Evolutionary conservation across 1,139 yeast genomes (phyloP).

Genomic region (Lodderomyces elongisporus): DNA sequence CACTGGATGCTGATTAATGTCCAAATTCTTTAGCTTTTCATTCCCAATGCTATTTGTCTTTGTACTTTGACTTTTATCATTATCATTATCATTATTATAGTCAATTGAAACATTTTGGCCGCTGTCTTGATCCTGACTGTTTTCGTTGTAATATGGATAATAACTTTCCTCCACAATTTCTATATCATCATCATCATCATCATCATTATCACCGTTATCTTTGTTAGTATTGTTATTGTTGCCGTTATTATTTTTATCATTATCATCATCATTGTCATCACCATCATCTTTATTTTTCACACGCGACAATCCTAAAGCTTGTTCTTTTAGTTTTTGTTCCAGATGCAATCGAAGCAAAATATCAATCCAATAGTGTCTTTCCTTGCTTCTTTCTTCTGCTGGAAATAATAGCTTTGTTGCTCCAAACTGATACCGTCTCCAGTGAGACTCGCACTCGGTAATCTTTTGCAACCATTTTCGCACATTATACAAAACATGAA

Average conservation of each 20-base stretch:
- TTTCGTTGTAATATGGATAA: background rate
- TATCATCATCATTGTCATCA: conserved; percentile 23
- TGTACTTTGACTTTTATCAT: too few relatives aligned
- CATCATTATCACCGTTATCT: conserved; percentile 14
- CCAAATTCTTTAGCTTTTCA: too few relatives aligned
- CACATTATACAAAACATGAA: conserved; percentile 80
- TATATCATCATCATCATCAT: conserved; percentile 22
- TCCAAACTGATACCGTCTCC: conserved; percentile 29
- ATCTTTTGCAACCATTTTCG: conserved; percentile 57
- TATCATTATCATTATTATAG: too few relatives aligned
- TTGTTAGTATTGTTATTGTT: too few relatives aligned
- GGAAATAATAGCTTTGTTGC: conserved; percentile 19
- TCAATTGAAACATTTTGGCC: too few relatives aligned
- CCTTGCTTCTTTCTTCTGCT: conserved; percentile 29
- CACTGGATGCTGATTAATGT: too few relatives aligned
- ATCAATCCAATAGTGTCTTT: conserved; percentile 28
- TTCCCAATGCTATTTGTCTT: too few relatives aligned
- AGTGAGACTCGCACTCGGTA: conserved; percentile 43
- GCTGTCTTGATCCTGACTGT: too few relatives aligned
- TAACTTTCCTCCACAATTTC: conserved; percentile 10
- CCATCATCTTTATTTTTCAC: conserved; percentile 8
- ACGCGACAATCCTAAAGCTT: background rate
- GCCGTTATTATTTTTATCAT: conserved; percentile 22
- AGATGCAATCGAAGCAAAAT: conserved; percentile 24
- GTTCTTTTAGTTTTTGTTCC: conserved; percentile 10